Conservation (phyloP, 78 protist genomes). For the Dictyostelium purpureum region DNA sequence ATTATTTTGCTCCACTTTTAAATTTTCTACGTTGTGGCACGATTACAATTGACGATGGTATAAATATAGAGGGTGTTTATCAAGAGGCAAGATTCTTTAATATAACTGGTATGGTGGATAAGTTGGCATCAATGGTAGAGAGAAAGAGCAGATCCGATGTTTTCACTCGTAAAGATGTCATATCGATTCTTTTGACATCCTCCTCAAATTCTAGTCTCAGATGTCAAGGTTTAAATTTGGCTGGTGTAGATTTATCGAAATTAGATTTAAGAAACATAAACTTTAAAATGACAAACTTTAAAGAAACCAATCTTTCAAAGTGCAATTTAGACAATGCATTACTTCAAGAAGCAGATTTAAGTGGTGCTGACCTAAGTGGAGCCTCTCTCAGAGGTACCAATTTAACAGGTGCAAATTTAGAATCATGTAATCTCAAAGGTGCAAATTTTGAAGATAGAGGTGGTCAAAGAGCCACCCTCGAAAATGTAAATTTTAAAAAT, state of each 20-base stretch:
- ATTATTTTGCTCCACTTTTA: constrained; percentile 72
- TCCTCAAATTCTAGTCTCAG: constrained; percentile 72
- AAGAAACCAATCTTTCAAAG: constrained; percentile 66
- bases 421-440: constrained; percentile 42
- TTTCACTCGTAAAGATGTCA: constrained; percentile 80
- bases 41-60: constrained; percentile 42
- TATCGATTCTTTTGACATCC: constrained; percentile 72
- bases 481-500: constrained; percentile 70
- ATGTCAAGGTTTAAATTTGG: constrained; percentile 81
- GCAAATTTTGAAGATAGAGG: constrained; percentile 84
- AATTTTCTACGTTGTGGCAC: constrained; percentile 76
- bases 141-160: constrained; percentile 19
- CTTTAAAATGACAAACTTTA: constrained; percentile 84
- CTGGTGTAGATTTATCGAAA: constrained; percentile 78
- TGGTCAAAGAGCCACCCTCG: constrained; percentile 81
- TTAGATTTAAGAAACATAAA: constrained; percentile 80
- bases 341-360: constrained; percentile 72
- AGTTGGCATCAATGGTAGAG: constrained; percentile 61
- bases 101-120: constrained; percentile 70
- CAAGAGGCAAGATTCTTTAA: constrained; percentile 83
- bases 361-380: constrained; percentile 68
- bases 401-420: constrained; percentile 78
- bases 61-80: constrained; percentile 69
- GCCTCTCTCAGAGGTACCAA: constrained; percentile 61
- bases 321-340: constrained; percentile 77